phyloP scores from a whole-genome alignment of 208 protist species.

The Crithidia fasciculata region DNA sequence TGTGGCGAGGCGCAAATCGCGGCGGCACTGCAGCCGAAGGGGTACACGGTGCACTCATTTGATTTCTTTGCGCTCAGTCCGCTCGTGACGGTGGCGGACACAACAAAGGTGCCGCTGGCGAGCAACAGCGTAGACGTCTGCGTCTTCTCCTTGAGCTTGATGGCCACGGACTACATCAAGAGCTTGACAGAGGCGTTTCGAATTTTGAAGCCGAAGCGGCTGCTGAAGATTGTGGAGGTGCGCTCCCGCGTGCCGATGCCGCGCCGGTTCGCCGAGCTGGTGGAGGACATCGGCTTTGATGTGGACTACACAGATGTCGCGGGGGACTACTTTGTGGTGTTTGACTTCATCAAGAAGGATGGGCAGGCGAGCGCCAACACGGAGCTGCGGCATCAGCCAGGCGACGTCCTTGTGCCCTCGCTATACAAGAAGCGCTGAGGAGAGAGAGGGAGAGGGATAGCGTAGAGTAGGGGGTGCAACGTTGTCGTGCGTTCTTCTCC shows the following conservation, averaged over 20 bases:
- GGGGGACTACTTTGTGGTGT: conserved; percentile 93
- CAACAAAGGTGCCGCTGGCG: conserved; percentile 84
- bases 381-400: conserved; percentile 49
- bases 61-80: conserved; percentile 86
- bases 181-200: conserved; percentile 93
- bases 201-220: conserved; percentile 85
- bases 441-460: not conserved
- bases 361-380: conserved; percentile 48
- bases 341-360: conserved; percentile 91
- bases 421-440: conserved; percentile 95
- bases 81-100: conserved; percentile 92
- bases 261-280: conserved; percentile 74
- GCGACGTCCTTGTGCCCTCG: conserved; percentile 91
- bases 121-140: conserved; percentile 87
- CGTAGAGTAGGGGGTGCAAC: not conserved
- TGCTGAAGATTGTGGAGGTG: conserved; percentile 94
- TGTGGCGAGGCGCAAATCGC: conserved; percentile 95
- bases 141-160: conserved; percentile 95
- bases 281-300: conserved; percentile 89
- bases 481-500: not conserved
- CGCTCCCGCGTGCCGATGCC: conserved; percentile 89
- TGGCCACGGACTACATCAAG: conserved; percentile 95
- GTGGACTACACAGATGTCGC: conserved; percentile 81
- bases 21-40: conserved; percentile 61
- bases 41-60: conserved; percentile 95